Evolutionary conservation across 2,329 filamentous ascomycete genomes (phyloP), one percentile per base, ranked within the genome.

Genomic region (Cercospora sesami): DNA sequence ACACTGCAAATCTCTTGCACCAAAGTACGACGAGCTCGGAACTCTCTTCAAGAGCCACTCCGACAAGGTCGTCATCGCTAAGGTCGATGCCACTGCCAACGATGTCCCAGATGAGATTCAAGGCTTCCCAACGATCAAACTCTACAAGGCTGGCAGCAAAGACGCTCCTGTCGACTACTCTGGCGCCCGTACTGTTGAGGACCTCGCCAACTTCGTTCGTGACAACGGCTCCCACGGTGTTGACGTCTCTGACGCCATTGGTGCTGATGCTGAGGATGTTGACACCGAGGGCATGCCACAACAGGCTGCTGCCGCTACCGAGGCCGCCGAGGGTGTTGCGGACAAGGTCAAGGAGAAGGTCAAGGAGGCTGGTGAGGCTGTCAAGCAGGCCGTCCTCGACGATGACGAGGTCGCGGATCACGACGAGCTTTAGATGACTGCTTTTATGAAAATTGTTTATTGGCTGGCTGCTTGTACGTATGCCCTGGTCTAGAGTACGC

Each of bases 111-210:
- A 98, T 82, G 92, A 97, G 84, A 93, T 99, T 78, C 88, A 92
- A 82, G 95, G 95, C 72, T 99, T 99, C 91, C 95, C 95, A 67
- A 99, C 95, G 81, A 97, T 99, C 88, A 98, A 98, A 88, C 88
- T 99, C 74, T 99, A 89, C 91, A 88, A 92, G 72, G 95, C 95
- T 76, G 94, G 93, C 77, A 86, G 87, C 82, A 99, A 99, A 89
- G 86, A 87, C 78, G 85, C 89, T 74, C 92, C 95, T 68, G 82
- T 97, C 71, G 92, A 93, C 75, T 99, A 97, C 88, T 87, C 86
- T 73, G 95, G 95, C 76, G 87, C 90, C 73, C 93, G 95, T 78
- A 95, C 93, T 65, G 84, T 97, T 66, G 92, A 97, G 84, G 95
- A 98, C 80, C 88, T 99, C 69, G 90, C 92, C 78, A 87, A 90